These are phyloP conservation scores for Ophiostoma sp. DNA, from an alignment of 2,329 filamentous ascomycete species.

Conservation along the genomic window DNA sequence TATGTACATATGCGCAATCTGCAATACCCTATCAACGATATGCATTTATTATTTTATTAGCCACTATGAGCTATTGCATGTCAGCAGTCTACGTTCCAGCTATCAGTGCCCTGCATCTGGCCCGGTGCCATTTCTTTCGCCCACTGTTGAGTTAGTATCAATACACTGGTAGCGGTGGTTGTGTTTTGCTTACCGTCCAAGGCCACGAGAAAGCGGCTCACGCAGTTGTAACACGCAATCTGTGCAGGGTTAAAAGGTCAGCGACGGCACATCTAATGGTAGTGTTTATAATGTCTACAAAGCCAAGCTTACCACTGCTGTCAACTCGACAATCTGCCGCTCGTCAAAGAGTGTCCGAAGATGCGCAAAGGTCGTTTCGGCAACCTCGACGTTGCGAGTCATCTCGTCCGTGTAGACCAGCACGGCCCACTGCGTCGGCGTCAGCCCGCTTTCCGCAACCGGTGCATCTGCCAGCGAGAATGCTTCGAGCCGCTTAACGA, in stretches of 20 bases:
- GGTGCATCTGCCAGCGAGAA: conserved; percentile 26
- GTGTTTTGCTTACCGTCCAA: conserved; percentile 59
- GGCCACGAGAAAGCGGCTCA: conserved; percentile 77
- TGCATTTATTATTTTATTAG: background rate
- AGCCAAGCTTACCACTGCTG: conserved; percentile 32
- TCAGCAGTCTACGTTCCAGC: conserved; percentile 30
- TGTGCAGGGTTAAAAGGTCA: conserved; percentile 2
- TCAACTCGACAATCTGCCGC: conserved; percentile 73
- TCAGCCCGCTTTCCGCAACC: conserved; percentile 37
- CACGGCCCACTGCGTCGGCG: conserved; percentile 60
- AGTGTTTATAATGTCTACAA: background rate
- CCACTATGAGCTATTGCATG: background rate
- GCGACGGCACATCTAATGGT: conserved; percentile 51
- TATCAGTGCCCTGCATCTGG: conserved; percentile 24
- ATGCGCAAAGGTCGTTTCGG: conserved; percentile 60
- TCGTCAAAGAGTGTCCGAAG: conserved; percentile 60
- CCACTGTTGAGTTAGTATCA: background rate
- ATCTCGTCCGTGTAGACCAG: conserved; percentile 76
- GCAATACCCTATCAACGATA: conserved; percentile 1
- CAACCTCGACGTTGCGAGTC: conserved; percentile 67
- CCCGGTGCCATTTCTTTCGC: conserved; percentile 9
- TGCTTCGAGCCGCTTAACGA: conserved; percentile 37
- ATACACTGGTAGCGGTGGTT: background rate
- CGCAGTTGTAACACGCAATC: conserved; percentile 73
- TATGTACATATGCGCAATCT: background rate